Evolutionary conservation across 257 asterid genomes (phyloP), one percentile per base, ranked within the genome.

Genomic region (Nicotiana tabacum): DNA sequence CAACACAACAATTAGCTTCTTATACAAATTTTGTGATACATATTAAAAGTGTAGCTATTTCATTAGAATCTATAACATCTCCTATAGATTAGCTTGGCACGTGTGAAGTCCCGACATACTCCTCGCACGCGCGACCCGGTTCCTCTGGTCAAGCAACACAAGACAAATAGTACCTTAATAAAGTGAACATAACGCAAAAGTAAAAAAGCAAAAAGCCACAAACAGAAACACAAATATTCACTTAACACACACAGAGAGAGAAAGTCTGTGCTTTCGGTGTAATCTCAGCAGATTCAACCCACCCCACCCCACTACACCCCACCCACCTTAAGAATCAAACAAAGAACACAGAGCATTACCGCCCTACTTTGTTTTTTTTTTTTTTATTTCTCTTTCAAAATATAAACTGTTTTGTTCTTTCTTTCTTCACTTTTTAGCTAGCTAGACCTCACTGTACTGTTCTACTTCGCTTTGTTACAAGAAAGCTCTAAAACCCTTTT

Each of bases 401-500:
- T 60, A 7, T 60, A n/a, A 30, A 39, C 33, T 18, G 77, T 69
- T n/a, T n/a, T 37, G 53, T 69, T 69, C 33, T 21, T 69, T 69
- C 6, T 43, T 70, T 43, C 32, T 83, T 61, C 60, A 7, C 55
- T 60, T 74, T 82, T 46, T 70, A 27, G 62, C 72, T 66, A 37
- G 66, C 83, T 81, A 84, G 78, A 80, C 84, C 62, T 67, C 64
- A 43, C 77, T 77, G 32, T 67, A 24, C 27, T 33, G 7, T 82
- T 82, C 48, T 48, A 13, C 64, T 15, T 48, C 62, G 15, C 64
- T 74, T 48, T 74, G 43, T 21, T 74, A 24, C 64, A 74, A 83
- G 21, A 85, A 85, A 85, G 87, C 82, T 74, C 32, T 80, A 82
- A 83, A 78, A 77, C 83, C 56, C 79, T 76, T 62, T 56, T 70